Percentiles rank a stretch among this genome's conserved stretches.
Evolutionary conservation across 257 asterid species (phyloP).

Genomic region (Nemophila menziesii): DNA sequence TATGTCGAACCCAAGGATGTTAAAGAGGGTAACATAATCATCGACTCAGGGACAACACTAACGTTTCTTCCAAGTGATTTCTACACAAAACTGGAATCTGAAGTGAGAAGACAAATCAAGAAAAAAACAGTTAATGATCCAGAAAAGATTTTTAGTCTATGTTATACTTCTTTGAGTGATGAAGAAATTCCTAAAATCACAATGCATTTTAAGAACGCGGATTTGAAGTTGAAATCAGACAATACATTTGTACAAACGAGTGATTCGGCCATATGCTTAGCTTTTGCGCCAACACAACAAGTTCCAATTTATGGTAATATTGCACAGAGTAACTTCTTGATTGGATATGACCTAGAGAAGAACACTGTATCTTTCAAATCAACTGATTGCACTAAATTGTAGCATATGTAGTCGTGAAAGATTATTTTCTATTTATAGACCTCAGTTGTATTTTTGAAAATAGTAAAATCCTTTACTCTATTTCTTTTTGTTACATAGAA

Average conservation of each 20-base stretch:
- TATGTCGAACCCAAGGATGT: neutral
- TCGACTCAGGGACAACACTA: slow-evolving; percentile 14
- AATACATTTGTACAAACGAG: neutral
- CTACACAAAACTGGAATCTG: neutral
- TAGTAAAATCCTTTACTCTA: too few species aligned
- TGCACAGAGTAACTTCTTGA: slow-evolving; percentile 29
- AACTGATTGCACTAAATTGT: slow-evolving; percentile 20
- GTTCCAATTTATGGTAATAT: slow-evolving; percentile 30
- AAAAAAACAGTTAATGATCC: neutral
- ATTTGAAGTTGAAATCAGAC: slow-evolving; percentile 2
- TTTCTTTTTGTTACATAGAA: too few species aligned
- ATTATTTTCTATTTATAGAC: too few species aligned
- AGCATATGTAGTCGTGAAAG: too few species aligned
- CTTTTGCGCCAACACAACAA: neutral
- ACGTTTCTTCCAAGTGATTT: neutral
- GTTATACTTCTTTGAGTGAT: slow-evolving; percentile 3
- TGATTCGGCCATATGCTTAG: slow-evolving; percentile 1
- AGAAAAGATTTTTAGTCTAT: neutral
- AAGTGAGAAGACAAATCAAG: neutral
- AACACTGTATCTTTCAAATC: slow-evolving; percentile 35
- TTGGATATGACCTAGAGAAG: slow-evolving; percentile 35
- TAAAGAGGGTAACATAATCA: slow-evolving; percentile 17
- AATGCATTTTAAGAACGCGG: slow-evolving; percentile 10
- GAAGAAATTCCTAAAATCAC: neutral
- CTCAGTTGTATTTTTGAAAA: too few species aligned